Evolutionary conservation across 2,329 filamentous ascomycete genomes (phyloP).

Genomic region (Purpureocillium lavendulum): DNA sequence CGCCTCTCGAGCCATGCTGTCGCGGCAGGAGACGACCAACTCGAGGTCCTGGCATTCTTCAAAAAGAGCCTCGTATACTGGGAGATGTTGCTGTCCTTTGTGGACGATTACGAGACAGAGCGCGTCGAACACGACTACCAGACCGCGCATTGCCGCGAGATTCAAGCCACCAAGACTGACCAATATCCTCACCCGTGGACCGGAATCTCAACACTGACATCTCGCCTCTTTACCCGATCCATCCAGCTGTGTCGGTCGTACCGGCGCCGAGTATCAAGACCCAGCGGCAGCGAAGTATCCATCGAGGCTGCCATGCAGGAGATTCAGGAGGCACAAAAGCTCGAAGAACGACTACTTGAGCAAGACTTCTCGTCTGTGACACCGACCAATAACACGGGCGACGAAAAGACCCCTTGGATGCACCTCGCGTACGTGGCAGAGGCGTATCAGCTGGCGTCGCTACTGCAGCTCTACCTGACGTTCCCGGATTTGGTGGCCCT

Average conservation of each 20-base stretch:
- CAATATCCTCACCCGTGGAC: no score
- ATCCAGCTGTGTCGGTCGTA: neutral
- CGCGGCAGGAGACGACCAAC: constrained; percentile 10
- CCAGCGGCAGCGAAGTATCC: neutral
- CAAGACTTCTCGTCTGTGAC: constrained; percentile 16
- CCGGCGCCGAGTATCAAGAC: neutral
- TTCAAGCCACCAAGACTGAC: no score
- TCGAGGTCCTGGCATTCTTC: constrained; percentile 24
- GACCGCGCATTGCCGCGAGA: neutral
- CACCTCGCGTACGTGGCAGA: constrained; percentile 27
- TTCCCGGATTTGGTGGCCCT: constrained; percentile 23
- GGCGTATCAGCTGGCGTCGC: constrained; percentile 25
- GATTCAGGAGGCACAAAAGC: constrained; percentile 21
- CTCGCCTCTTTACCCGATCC: no score
- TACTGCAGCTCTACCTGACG: constrained; percentile 31
- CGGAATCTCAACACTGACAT: no score
- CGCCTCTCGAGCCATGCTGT: constrained; percentile 14
- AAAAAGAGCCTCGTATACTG: constrained; percentile 30
- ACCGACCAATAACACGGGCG: constrained; percentile 17
- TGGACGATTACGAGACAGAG: constrained; percentile 13
- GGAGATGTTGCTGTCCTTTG: constrained; percentile 28
- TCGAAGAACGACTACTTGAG: constrained; percentile 25
- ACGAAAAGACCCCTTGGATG: constrained; percentile 14
- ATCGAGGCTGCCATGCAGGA: constrained; percentile 13
- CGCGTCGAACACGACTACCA: neutral